Evolutionary conservation across 129 eudicot genomes (phyloP), one percentile per base, ranked within the genome.

Genomic region (Tanacetum coccineum): DNA sequence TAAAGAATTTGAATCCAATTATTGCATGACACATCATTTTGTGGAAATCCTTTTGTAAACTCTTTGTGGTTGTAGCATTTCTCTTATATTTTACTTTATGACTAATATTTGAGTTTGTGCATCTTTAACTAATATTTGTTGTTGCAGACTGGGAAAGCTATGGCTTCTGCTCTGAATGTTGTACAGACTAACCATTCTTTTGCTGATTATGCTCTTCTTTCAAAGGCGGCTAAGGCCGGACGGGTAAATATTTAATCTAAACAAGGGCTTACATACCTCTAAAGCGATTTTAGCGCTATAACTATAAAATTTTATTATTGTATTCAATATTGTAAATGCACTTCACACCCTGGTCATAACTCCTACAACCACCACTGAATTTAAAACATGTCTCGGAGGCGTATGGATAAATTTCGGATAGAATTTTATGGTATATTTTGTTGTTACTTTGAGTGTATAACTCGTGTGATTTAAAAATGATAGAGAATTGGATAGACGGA

Each of bases 101-200:
- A n/a, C 28, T 13, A 47, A 10, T 28, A 59, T n/a, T 26, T 51
- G 12, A 14, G 32, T 72, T 47, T 60, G 22, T 32, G 50, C 13
- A n/a, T 63, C 14, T 49, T 15, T 53, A 22, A 49, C 69, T 13
- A 62, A 30, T 30, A 26, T 46, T 7, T 30, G 15, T 59, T 44
- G 64, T 26, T 78, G 80, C 89, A 88, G 98, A 93, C 95, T 76
- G 77, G 84, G 60, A 76, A 64, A 69, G 86, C 75, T 51, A 86
- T 93, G 72, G 96, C 91, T 25, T 66, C 72, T 74, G 81, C 98
- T 62, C 85, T 93, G 60, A 93, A 93, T 74, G 98, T 86, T 70
- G 84, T 78, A 46, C 95, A 86, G 74, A 93, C 98, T 70, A 80
- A 84, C 13, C 84, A 86, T 76, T 80, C 95, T 15, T 86, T 81